phyloP scores from a whole-genome alignment of 495 filamentous ascomycete species.

The Neurospora sp. region DNA sequence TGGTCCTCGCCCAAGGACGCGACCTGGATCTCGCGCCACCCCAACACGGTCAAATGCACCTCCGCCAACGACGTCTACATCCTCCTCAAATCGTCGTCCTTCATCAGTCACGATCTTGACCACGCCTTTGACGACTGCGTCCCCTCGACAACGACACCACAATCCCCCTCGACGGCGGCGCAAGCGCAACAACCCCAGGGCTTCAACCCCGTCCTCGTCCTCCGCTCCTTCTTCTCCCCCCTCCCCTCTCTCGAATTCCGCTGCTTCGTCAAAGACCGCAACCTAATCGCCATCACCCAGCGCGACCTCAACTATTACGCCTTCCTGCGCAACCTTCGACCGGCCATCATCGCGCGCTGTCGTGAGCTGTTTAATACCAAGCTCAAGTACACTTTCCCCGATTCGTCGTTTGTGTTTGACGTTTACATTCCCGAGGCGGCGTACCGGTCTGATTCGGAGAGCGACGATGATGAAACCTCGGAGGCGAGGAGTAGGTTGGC shows the following conservation, averaged over 20 bases:
- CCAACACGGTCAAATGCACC: slow-evolving; percentile 83
- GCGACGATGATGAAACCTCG: slow-evolving; percentile 27
- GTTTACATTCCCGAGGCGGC: slow-evolving; percentile 77
- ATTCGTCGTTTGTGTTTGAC: slow-evolving; percentile 79
- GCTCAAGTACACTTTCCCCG: slow-evolving; percentile 68
- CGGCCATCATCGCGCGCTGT: slow-evolving; percentile 51
- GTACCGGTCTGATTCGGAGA: slow-evolving; percentile 44
- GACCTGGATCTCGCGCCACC: slow-evolving; percentile 78
- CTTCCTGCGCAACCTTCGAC: slow-evolving; percentile 60
- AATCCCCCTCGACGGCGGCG: not conserved
- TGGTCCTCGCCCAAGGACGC: slow-evolving; percentile 97
- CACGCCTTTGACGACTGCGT: slow-evolving; percentile 79
- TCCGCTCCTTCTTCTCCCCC: slow-evolving; percentile 77
- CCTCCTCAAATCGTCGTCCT: slow-evolving; percentile 84
- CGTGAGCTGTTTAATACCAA: slow-evolving; percentile 58
- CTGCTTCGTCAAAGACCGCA: slow-evolving; percentile 76
- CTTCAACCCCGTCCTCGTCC: slow-evolving; percentile 51
- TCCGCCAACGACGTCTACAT: slow-evolving; percentile 86
- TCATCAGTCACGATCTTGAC: slow-evolving; percentile 88
- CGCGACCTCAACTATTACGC: slow-evolving; percentile 84
- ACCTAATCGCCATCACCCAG: slow-evolving; percentile 75
- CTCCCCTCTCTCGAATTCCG: slow-evolving; percentile 90
- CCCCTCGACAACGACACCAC: slow-evolving; percentile 33
- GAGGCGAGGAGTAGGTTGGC: slow-evolving; percentile 17
- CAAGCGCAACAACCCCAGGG: not conserved